Percentiles rank a stretch among this genome's conserved stretches.
phyloP scores from a whole-genome alignment of 192 early-diverging fungal species.

The Gigaspora rosea region DNA sequence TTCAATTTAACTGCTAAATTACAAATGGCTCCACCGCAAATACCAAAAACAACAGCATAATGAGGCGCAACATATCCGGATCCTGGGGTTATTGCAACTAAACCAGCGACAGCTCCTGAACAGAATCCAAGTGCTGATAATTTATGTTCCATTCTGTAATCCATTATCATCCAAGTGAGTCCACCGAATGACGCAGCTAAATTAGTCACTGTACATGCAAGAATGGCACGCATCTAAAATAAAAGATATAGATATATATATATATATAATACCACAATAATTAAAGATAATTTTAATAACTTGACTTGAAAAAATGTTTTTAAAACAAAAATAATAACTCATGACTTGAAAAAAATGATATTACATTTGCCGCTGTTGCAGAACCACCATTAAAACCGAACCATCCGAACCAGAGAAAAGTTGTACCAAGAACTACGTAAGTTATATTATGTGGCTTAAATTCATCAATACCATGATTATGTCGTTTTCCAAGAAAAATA shows the following conservation, averaged over 20 bases:
- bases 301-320: no score
- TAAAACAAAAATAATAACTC: no score
- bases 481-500: constrained; percentile 65
- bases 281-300: no score
- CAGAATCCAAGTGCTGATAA: constrained; percentile 73
- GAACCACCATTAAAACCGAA: constrained; percentile 78
- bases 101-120: constrained; percentile 75
- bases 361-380: constrained; percentile 51
- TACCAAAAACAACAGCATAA: constrained; percentile 68
- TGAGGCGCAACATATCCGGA: constrained; percentile 86
- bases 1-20: constrained; percentile 55
- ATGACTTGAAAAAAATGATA: no score
- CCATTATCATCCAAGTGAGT: constrained; percentile 65
- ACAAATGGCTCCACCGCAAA: constrained; percentile 56
- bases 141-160: constrained; percentile 59
- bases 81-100: constrained; percentile 81
- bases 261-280: no score
- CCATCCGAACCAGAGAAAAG: constrained; percentile 81
- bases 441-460: constrained; percentile 62
- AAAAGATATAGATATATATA: no score
- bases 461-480: constrained; percentile 48
- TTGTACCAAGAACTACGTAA: constrained; percentile 69
- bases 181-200: constrained; percentile 61
- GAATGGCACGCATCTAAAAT: constrained; percentile 50
- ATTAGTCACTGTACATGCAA: constrained; percentile 68